Evolutionary conservation across 169 alveolate genomes (phyloP).

Genomic region (Plasmodium sp.): DNA sequence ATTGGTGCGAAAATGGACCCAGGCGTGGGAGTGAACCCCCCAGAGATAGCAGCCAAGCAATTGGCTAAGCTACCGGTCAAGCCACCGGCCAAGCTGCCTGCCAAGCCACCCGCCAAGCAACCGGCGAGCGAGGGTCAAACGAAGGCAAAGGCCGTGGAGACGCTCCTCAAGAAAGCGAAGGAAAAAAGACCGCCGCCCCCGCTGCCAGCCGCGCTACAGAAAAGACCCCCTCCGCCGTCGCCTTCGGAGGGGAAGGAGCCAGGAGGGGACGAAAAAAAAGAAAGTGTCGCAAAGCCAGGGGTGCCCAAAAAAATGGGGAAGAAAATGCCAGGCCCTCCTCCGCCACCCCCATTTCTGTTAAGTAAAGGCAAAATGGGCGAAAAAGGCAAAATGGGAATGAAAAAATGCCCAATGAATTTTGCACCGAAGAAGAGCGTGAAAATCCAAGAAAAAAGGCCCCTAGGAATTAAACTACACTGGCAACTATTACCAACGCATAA

Average conservation of each 20-base stretch:
- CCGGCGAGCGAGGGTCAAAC: conserved; percentile 1
- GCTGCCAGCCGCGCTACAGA: conserved; percentile 28
- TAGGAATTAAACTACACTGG: conserved; percentile 75
- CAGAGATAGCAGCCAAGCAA: neutral
- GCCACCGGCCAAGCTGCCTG: too few species aligned
- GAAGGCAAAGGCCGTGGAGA: neutral
- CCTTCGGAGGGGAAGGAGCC: neutral
- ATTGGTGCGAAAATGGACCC: neutral
- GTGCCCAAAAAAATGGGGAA: conserved; percentile 50
- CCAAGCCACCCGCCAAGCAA: neutral
- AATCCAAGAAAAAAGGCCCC: conserved; percentile 68
- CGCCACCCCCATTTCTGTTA: conserved; percentile 31
- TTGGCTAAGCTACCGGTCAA: too few species aligned
- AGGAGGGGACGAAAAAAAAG: neutral
- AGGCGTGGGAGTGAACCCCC: neutral
- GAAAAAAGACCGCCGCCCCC: conserved; percentile 68
- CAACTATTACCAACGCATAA: conserved; percentile 71
- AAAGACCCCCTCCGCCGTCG: neutral
- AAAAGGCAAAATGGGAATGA: conserved; percentile 34
- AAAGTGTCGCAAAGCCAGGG: neutral
- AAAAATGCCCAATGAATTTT: conserved; percentile 58
- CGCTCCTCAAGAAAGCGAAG: neutral
- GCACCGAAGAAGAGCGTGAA: conserved; percentile 6
- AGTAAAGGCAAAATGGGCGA: conserved; percentile 7
- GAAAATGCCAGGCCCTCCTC: conserved; percentile 40